Evolutionary conservation across 2,329 filamentous ascomycete species (phyloP), one percentile per base, ranked within the genome.

Genomic region (Penicillium capsulatum): DNA sequence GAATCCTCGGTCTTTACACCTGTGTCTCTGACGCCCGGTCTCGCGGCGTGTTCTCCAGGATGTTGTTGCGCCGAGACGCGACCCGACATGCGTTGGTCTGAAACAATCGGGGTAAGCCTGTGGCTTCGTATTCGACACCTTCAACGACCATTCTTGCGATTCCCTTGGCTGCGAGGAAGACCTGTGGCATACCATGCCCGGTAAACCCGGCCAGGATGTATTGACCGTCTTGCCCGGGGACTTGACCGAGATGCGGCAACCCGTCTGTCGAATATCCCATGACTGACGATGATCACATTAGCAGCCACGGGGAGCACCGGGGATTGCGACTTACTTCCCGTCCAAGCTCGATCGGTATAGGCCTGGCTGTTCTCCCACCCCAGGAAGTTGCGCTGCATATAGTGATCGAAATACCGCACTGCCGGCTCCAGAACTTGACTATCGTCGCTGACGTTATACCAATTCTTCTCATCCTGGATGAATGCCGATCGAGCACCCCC

Each of bases 111-210:
- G 64, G 64, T 10, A 67, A 30, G 4, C 51, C 53, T 4, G 57
- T 64, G 6, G 49, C 51, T 8, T 54, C 57, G 11, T 61, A 59
- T 3, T 31, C 29, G 1, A 38, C 28, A 3, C 42, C 56, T 8
- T 53, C 48, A 14, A 59, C 36, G 45, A 81, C 70, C 74, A 82
- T 79, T 19, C 65, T 61, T 2, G 71, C 75, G 42, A 84, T 50
- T 0, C 74, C 80, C 48, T 74, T 71, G 0, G 79, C 79, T 17
- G 73, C 75, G 56, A 79, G 74, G 65, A 79, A 75, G 38, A 77
- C 78, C 20, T 79, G 59, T 1, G 80, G 80, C 81, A 83, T 84
- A 0, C 80, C 79, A 57, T 84, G 79, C 1, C 81, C 81, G 47
- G 81, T 80, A 47, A 84, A 84, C 4, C 77, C 73, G 3, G 75